These are phyloP conservation scores for Suillus variegatus DNA, from an alignment of 768 basidiomycete species.

Conservation along the genomic window DNA sequence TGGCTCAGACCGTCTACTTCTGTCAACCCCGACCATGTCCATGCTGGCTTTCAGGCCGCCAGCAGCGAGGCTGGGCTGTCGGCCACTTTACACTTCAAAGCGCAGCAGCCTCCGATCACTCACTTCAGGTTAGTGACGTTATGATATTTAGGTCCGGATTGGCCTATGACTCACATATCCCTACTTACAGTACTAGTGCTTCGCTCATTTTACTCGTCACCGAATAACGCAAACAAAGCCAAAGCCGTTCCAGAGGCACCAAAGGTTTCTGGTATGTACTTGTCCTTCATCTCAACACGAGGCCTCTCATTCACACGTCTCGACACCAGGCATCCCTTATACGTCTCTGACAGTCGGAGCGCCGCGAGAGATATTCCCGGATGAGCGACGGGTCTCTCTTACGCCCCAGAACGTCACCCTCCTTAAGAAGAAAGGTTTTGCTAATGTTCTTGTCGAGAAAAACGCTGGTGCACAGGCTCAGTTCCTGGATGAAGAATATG, in stretches of 20 bases:
- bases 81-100: constrained; percentile 17
- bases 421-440: constrained; percentile 83
- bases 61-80: constrained; percentile 22
- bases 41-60: constrained; percentile 33
- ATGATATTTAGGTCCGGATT: neutral
- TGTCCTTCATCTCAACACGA: neutral
- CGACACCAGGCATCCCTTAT: constrained; percentile 58
- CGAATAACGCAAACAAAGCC: constrained; percentile 24
- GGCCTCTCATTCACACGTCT: constrained; percentile 1
- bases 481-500: constrained; percentile 81
- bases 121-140: constrained; percentile 22
- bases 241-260: constrained; percentile 15
- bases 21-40: constrained; percentile 31
- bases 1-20: constrained; percentile 13
- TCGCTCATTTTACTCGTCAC: constrained; percentile 33
- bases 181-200: constrained; percentile 26
- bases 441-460: constrained; percentile 69
- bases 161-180: neutral
- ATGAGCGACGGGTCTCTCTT: constrained; percentile 78
- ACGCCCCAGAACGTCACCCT: constrained; percentile 78
- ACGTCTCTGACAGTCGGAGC: constrained; percentile 74
- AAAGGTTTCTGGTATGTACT: constrained; percentile 27
- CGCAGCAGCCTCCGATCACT: constrained; percentile 21
- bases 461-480: constrained; percentile 72
- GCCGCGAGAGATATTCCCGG: constrained; percentile 73